Evolutionary conservation across 169 alveolate species (phyloP), one percentile per base, ranked within the genome.

Genomic region (Plasmodium vivax): DNA sequence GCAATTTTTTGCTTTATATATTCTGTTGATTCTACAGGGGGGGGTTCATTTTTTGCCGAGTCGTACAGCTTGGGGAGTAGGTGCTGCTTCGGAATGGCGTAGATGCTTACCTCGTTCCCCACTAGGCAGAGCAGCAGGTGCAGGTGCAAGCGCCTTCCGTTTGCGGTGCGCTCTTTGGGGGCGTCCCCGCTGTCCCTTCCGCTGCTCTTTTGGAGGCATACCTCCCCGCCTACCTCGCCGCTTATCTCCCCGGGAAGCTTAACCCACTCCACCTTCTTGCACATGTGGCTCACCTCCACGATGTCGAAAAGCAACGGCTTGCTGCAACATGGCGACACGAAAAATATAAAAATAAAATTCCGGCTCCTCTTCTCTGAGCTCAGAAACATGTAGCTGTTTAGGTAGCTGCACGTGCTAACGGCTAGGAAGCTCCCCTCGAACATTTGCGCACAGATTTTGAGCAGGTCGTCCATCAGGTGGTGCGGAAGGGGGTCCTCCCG

Each of bases 201-300:
- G 36, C 62, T 82, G 9, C 9, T 45, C 45, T 41, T 84, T 9
- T 10, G 12, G 34, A 23, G 27, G 27, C 27, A 23, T 23, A 23
- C 27, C 27, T 23, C 27, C 27, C 27, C 27, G 27, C 27, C 27
- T 23, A 23, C 27, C 27, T 23, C 27, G 27, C 27, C 27, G 27
- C 27, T 23, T 23, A 23, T 45, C 80, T 27, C 36, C 0, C 38
- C 3, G 38, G n/a, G 38, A 68, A 87, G 45, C 45, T 87, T 87
- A 54, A 87, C 32, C 93, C 93, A 87, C 34, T 75, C 85, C n/a
- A 58, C 36, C 56, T 87, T 87, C 82, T 87, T 87, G 32, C 93
- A 87, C 3, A 87, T 56, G 10, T 75, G 38, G n/a, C 16, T 54
- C 19, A 71, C 45, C 56, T 87, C 93, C 23, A 87, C 68, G 2